These are phyloP conservation scores for Chlorencoelia australis DNA, from an alignment of 2,329 filamentous ascomycete species.

Conservation along the genomic window DNA sequence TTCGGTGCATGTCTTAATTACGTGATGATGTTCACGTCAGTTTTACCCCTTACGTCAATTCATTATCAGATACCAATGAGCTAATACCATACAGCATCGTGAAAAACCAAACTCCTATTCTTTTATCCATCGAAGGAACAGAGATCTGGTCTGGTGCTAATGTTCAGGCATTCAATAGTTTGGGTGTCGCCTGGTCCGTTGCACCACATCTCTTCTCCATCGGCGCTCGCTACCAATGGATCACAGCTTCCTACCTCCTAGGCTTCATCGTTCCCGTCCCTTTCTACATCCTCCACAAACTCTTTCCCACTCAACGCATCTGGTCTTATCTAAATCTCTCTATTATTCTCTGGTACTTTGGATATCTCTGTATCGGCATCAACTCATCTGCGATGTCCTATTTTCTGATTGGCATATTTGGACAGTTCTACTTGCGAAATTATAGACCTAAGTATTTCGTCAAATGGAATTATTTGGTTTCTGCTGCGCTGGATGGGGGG, in stretches of 20 bases:
- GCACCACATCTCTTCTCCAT: conserved; percentile 58
- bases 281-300: conserved; percentile 44
- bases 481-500: conserved; percentile 60
- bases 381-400: conserved; percentile 62
- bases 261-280: conserved; percentile 52
- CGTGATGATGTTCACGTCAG: conserved; percentile 46
- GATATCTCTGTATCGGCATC: conserved; percentile 56
- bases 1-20: conserved; percentile 39
- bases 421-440: conserved; percentile 60
- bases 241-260: conserved; percentile 66
- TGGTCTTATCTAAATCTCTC: conserved; percentile 59
- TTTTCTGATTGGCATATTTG: conserved; percentile 55
- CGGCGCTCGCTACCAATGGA: conserved; percentile 48
- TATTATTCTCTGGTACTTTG: conserved; percentile 55
- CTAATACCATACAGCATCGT: conserved; percentile 51
- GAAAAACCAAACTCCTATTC: conserved; percentile 52
- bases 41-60: conserved; percentile 11
- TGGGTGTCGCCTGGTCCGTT: conserved; percentile 64
- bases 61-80: conserved; percentile 29
- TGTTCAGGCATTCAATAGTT: conserved; percentile 50
- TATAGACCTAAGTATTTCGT: conserved; percentile 51
- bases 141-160: conserved; percentile 55
- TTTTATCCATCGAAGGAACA: conserved; percentile 47
- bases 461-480: conserved; percentile 69
- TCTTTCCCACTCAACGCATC: conserved; percentile 45